Percentiles rank a stretch among this genome's conserved stretches.
Evolutionary conservation across 495 filamentous ascomycete genomes (phyloP).

Genomic region (Aspergillus saccharolyticus): DNA sequence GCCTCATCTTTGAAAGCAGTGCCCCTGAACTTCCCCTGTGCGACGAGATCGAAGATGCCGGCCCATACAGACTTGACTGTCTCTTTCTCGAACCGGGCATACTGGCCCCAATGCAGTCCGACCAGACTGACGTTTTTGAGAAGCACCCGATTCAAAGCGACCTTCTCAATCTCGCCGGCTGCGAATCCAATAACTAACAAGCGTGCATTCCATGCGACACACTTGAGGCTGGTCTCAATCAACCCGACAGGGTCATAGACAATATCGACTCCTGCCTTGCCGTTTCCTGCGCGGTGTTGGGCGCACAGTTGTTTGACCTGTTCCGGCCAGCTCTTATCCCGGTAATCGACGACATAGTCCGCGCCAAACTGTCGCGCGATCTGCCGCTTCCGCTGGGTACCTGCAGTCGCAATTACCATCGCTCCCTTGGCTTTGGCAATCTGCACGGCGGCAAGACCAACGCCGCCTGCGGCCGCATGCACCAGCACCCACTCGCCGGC

Average conservation of each 20-base stretch:
- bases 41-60: conserved; percentile 72
- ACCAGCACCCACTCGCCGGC: conserved; percentile 82
- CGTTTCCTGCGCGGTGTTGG: conserved; percentile 51
- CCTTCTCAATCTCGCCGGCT: conserved; percentile 82
- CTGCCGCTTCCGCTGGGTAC: conserved; percentile 68
- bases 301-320: conserved; percentile 63
- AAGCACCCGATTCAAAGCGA: conserved; percentile 84
- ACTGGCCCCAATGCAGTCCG: conserved; percentile 88
- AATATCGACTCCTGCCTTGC: conserved; percentile 71
- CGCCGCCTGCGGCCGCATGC: conserved; percentile 89
- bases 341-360: conserved; percentile 77
- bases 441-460: conserved; percentile 88
- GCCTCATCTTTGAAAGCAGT: conserved; percentile 78
- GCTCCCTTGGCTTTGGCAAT: conserved; percentile 89
- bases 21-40: conserved; percentile 70
- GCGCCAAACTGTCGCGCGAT: conserved; percentile 78
- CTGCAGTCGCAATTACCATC: conserved; percentile 83
- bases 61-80: conserved; percentile 72
- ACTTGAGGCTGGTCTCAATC: conserved; percentile 79
- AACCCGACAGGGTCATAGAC: conserved; percentile 88
- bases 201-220: conserved; percentile 84
- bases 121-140: conserved; percentile 92
- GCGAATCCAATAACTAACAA: conserved; percentile 88
- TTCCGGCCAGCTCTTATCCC: conserved; percentile 65
- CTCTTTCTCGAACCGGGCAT: conserved; percentile 66